phyloP scores from a whole-genome alignment of 1,284 basidiomycete species.

The Vanrija pseudolonga region DNA sequence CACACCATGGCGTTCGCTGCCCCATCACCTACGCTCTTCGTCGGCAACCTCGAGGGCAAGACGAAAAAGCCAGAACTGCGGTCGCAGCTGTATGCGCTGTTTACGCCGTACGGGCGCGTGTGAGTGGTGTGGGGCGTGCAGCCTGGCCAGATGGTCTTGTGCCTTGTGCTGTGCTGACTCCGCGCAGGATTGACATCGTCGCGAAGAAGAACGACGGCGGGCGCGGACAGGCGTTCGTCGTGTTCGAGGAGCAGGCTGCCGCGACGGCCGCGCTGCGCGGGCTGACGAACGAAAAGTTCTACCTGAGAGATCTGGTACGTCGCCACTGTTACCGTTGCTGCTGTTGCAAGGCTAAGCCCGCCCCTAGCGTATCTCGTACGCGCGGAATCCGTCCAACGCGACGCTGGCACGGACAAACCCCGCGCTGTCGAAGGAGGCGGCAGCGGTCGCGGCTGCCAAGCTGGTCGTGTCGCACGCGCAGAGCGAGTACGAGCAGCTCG shows the following conservation, averaged over 20 bases:
- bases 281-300: constrained; percentile 87
- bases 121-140: constrained; percentile 21
- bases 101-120: constrained; percentile 88
- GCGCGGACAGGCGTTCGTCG: constrained; percentile 94
- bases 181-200: constrained; percentile 71
- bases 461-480: constrained; percentile 50
- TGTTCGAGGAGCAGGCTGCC: constrained; percentile 81
- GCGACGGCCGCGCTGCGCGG: constrained; percentile 88
- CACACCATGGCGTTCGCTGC: constrained; percentile 49
- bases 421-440: constrained; percentile 59
- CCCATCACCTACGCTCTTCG: constrained; percentile 84
- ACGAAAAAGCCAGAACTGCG: constrained; percentile 90
- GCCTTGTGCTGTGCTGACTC: background rate
- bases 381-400: constrained; percentile 78
- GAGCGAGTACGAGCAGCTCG: constrained; percentile 53
- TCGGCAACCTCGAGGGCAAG: constrained; percentile 92
- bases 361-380: constrained; percentile 77
- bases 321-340: too few relatives aligned
- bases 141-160: background rate
- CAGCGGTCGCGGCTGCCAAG: constrained; percentile 43
- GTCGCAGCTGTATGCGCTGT: constrained; percentile 78
- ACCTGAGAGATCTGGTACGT: constrained; percentile 51
- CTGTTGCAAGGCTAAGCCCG: too few relatives aligned
- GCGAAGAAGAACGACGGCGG: constrained; percentile 80
- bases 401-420: constrained; percentile 58